phyloP scores from a whole-genome alignment of 2,329 filamentous ascomycete genomes.

The Didymella arachidicola region DNA sequence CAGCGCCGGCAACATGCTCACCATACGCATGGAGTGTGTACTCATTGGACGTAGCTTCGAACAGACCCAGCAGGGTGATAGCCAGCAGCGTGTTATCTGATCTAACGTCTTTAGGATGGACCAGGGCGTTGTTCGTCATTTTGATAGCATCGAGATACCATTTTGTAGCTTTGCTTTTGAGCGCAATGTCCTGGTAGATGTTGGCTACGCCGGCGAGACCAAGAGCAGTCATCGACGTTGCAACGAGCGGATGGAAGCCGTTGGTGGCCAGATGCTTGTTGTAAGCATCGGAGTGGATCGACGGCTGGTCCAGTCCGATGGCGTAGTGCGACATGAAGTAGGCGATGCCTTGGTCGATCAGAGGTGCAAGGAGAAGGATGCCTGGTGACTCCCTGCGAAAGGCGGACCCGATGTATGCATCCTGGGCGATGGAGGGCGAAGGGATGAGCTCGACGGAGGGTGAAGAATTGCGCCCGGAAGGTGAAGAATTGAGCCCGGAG shows the following conservation, averaged over 20 bases:
- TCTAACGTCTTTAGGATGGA: constrained; percentile 34
- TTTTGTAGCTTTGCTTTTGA: constrained; percentile 40
- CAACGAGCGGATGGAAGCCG: constrained; percentile 45
- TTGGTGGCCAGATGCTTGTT: constrained; percentile 37
- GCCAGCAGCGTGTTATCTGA: constrained; percentile 45
- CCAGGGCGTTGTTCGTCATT: constrained; percentile 44
- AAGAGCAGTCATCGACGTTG: constrained; percentile 46
- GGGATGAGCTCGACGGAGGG: neutral
- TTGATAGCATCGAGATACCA: constrained; percentile 46
- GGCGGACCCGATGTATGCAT: neutral
- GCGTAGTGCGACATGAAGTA: constrained; percentile 46
- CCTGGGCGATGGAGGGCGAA: constrained; percentile 11
- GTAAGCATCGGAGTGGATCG: constrained; percentile 33
- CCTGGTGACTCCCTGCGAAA: constrained; percentile 14
- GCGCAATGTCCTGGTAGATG: constrained; percentile 33
- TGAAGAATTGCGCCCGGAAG: too few species aligned
- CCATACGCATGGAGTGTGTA: constrained; percentile 42
- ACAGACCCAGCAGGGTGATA: constrained; percentile 43
- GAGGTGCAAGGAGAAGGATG: constrained; percentile 27
- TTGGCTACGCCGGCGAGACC: constrained; percentile 46
- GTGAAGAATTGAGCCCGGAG: too few species aligned
- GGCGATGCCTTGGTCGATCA: constrained; percentile 43
- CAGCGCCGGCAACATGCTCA: constrained; percentile 48
- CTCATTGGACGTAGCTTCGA: constrained; percentile 46
- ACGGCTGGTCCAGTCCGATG: constrained; percentile 39